Percentiles rank a stretch among this genome's conserved stretches.
These are phyloP conservation scores for Botrytis elliptica DNA, from an alignment of 2,329 filamentous ascomycete genomes.

Conservation along the genomic window DNA sequence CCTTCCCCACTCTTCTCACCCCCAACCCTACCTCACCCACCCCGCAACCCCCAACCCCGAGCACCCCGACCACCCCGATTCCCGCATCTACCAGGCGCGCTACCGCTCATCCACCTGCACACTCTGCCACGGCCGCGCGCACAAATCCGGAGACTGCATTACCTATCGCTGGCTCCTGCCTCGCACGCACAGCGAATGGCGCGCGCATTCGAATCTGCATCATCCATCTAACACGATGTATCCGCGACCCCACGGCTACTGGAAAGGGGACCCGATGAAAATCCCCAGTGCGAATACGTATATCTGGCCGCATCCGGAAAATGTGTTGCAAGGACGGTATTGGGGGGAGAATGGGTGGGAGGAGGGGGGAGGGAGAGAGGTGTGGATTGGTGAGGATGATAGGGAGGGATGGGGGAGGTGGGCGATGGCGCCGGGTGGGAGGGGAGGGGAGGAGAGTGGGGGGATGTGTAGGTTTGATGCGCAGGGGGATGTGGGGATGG, in stretches of 20 bases:
- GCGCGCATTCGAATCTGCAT: rapidly evolving
- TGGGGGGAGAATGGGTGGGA: background rate
- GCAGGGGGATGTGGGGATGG: constrained; percentile 10
- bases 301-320: constrained; percentile 1
- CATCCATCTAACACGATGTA: background rate
- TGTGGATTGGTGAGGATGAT: constrained; percentile 1
- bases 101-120: background rate
- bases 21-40: background rate
- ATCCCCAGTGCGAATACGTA: background rate
- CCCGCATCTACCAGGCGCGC: background rate
- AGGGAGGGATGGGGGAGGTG: background rate
- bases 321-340: background rate
- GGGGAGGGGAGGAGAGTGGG: background rate
- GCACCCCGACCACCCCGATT: background rate
- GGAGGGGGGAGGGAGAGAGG: background rate
- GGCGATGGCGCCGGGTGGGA: background rate
- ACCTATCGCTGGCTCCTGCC: background rate
- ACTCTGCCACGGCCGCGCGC: background rate
- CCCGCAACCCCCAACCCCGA: background rate
- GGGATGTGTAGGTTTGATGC: background rate
- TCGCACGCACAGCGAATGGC: background rate
- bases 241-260: background rate
- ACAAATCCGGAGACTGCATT: background rate
- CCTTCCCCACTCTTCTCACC: background rate
- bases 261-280: background rate